These are phyloP conservation scores for Aspergillus diversus DNA, from an alignment of 495 filamentous ascomycete genomes.

Conservation along the genomic window DNA sequence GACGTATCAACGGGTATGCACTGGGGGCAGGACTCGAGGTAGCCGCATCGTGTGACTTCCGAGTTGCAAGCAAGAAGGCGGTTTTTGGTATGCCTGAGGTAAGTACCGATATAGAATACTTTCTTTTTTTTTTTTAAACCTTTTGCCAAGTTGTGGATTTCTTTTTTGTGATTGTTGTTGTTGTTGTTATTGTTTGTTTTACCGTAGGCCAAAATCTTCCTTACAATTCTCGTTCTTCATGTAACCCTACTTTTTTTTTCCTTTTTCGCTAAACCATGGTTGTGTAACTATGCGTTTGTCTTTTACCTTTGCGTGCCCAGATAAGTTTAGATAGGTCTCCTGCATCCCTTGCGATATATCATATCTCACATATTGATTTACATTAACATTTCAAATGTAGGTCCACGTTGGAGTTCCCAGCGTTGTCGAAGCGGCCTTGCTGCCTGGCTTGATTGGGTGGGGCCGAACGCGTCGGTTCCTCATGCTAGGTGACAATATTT, in stretches of 20 bases:
- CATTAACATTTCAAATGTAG: slow-evolving; percentile 6
- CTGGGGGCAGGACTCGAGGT: slow-evolving; percentile 29
- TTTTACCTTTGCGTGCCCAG: not conserved
- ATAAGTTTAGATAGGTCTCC: not conserved
- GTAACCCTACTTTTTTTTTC: not conserved
- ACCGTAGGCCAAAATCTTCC: too few relatives aligned
- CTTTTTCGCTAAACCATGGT: not conserved
- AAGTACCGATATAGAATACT: not conserved
- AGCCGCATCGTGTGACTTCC: slow-evolving; percentile 31
- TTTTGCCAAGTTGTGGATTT: too few relatives aligned
- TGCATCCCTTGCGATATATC: not conserved
- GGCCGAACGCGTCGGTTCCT: slow-evolving; percentile 30
- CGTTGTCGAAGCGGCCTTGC: slow-evolving; percentile 31
- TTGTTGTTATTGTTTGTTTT: too few relatives aligned
- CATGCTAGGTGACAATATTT: slow-evolving; percentile 30
- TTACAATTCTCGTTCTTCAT: too few relatives aligned
- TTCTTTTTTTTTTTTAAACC: too few relatives aligned
- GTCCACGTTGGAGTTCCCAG: slow-evolving; percentile 30
- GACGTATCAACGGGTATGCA: slow-evolving; percentile 29
- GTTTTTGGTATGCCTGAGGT: slow-evolving; percentile 36
- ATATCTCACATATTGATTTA: not conserved
- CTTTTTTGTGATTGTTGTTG: too few relatives aligned
- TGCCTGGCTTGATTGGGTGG: slow-evolving; percentile 31
- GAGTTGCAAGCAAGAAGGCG: slow-evolving; percentile 26
- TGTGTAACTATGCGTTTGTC: not conserved